Evolutionary conservation across 2,329 filamentous ascomycete genomes (phyloP).

Genomic region (Seiridium unicorne): DNA sequence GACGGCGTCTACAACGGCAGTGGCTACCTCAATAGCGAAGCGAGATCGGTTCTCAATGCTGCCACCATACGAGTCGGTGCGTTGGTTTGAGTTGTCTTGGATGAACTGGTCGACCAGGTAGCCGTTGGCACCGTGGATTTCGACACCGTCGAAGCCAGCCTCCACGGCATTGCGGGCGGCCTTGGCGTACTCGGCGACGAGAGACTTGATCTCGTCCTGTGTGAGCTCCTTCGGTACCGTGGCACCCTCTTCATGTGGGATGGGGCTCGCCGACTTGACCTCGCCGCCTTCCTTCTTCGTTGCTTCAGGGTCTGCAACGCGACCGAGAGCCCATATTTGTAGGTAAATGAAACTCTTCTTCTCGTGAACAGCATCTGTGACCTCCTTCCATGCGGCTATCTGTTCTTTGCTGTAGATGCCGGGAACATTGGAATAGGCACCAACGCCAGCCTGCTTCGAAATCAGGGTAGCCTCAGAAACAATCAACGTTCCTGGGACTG

Average conservation of each 20-base stretch:
- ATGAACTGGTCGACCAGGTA: constrained; percentile 57
- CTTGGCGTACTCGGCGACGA: constrained; percentile 14
- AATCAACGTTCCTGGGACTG: constrained; percentile 41
- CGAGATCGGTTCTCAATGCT: constrained; percentile 52
- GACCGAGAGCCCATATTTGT: constrained; percentile 63
- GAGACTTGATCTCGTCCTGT: constrained; percentile 15
- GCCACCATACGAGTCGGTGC: constrained; percentile 54
- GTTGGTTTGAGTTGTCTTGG: constrained; percentile 50
- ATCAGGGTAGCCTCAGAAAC: constrained; percentile 56
- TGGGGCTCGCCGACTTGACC: constrained; percentile 14
- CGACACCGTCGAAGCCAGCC: constrained; percentile 16
- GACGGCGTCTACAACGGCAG: constrained; percentile 48
- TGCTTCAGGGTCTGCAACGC: constrained; percentile 39
- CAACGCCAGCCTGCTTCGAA: constrained; percentile 34
- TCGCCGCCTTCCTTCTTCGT: constrained; percentile 22
- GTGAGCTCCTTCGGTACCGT: constrained; percentile 21
- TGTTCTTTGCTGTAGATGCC: constrained; percentile 53
- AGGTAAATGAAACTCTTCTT: constrained; percentile 57
- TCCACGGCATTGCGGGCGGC: constrained; percentile 14
- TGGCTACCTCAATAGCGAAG: constrained; percentile 49
- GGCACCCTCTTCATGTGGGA: constrained; percentile 7
- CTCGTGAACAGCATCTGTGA: constrained; percentile 57
- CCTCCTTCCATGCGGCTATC: constrained; percentile 51
- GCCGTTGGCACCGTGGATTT: constrained; percentile 34
- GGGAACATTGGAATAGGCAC: constrained; percentile 45